Base-by-base conservation (phyloP, 2,329 filamentous ascomycete genomes). In the Xylariaceae sp. region DNA sequence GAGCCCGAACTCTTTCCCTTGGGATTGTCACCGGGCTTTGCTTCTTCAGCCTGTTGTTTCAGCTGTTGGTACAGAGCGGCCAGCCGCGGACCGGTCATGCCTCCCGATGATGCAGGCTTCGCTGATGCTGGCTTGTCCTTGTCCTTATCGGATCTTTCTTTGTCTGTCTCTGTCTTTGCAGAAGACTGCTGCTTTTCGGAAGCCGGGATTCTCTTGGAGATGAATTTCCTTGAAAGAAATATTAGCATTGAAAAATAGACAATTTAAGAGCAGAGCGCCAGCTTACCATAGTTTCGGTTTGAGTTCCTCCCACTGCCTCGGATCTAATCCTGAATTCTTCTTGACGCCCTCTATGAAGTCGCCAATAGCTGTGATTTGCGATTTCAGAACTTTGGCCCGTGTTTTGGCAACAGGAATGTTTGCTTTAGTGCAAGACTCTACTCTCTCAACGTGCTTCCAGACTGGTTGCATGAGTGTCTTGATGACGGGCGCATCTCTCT, bases 201-300 rank as follows among this genome's bases (percentile, higher is more conserved):
- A 30, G 69, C 63, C n/a, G 71, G 71, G 48, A 73, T 72, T 61
- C 71, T 66, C 66, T 72, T 71, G 11, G 71, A 73, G 57, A 73
- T 71, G 53, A 73, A 73, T 62, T 70, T 64, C 71, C 71, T 73
- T 30, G 35, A n/a, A 6, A 52, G 15, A 45, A 4, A 7, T 35
- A 55, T 70, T 62, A 67, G 62, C 60, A 61, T 30, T 30, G 23
- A 4, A 30, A 30, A 30, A 30, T 51, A 1, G 10, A 44, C 9
- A 49, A 50, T 55, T 49, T 63, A 41, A 35, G 57, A 15, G 45
- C n/a, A 39, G 18, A 34, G 34, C 34, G 11, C 41, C n/a, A 6
- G 64, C 71, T 55, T 70, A 73, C 71, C 71, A 73, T 61, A 73
- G 64, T 60, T 73, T 73, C 13, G 71, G 71, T 61, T 72, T 73